Evolutionary conservation across 495 filamentous ascomycete genomes (phyloP), one percentile per base, ranked within the genome.

Genomic region (Evernia prunastri): DNA sequence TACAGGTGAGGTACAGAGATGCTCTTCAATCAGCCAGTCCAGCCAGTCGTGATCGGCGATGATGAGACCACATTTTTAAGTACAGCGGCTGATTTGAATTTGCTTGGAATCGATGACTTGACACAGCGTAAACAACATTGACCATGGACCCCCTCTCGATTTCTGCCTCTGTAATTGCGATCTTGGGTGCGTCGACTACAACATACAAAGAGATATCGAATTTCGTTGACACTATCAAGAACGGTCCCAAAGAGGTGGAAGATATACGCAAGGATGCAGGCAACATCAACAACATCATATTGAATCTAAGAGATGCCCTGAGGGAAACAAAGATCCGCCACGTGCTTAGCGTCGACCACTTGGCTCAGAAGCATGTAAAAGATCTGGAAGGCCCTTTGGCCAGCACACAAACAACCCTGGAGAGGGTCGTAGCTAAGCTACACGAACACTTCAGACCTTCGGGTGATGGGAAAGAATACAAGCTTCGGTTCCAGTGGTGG

Each of bases 191-290:
- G 33, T 18, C 42, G 18, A 4, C 36, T 43, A 37, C 20, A 25
- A 35, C 36, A n/a, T 43, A 59, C 25, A 43, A 59, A 59, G 10
- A 42, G 33, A 43, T 59, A 15, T 20, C 58, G 0, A 59, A 37
- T 18, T 20, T 40, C 35, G 36, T 59, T 18, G 42, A 37, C 20
- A 7, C 42, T 25, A 43, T 59, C 31, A 37, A 23, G 15, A 33
- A 37, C n/a, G 58, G 33, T 43, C 35, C 58, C 18, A 59, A 59
- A 59, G 58, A 59, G 58, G 36, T 59, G 35, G 58, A 59, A 59
- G 58, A 37, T 37, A 43, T 59, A 25, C 36, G 12, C 12, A 6
- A 8, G 6, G 36, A 23, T 12, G 20, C 35, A 9, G 58, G 11
- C 8, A 40, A 29, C 58, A 43, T 59, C 58, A 20, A 43, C 13